A percentile compares a stretch with the other conserved stretches of the same genome.
These are phyloP conservation scores for Dendrothele bispora DNA, from an alignment of 768 basidiomycete species.

Conservation along the genomic window DNA sequence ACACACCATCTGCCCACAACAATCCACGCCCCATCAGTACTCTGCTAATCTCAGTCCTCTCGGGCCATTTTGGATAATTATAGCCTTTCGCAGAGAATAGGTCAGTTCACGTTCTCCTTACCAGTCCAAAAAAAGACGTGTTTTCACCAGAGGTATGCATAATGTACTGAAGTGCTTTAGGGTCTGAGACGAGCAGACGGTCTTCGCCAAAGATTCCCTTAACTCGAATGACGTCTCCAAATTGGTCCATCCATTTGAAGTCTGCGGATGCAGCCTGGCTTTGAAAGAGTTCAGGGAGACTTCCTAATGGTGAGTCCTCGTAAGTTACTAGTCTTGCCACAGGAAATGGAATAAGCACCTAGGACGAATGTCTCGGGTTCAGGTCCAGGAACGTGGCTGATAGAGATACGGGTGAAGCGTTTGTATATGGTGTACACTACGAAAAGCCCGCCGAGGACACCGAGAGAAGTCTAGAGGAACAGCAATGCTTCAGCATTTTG, in stretches of 20 bases:
- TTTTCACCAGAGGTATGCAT: slow-evolving; percentile 48
- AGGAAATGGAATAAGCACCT: slow-evolving; percentile 27
- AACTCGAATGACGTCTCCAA: slow-evolving; percentile 50
- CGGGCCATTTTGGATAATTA: slow-evolving; percentile 50
- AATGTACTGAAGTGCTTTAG: slow-evolving; percentile 57
- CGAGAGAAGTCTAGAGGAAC: slow-evolving; percentile 7
- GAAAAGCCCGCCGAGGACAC: slow-evolving; percentile 13
- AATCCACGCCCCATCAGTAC: slow-evolving; percentile 53
- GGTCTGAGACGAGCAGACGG: slow-evolving; percentile 4
- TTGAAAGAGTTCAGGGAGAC: slow-evolving; percentile 49
- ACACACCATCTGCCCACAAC: slow-evolving; percentile 53
- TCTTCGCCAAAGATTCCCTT: slow-evolving; percentile 28
- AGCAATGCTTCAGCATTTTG: too few relatives aligned
- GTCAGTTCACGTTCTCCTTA: too few relatives aligned
- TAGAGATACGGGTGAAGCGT: slow-evolving; percentile 36
- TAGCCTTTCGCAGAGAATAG: slow-evolving; percentile 38
- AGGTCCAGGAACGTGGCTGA: slow-evolving; percentile 49
- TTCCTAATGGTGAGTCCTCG: slow-evolving; percentile 31
- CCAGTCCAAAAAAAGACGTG: too few relatives aligned
- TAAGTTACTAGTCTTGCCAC: background rate
- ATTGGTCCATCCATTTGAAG: slow-evolving; percentile 51
- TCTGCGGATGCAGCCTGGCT: slow-evolving; percentile 49
- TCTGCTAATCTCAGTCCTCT: slow-evolving; percentile 48
- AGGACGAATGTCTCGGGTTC: slow-evolving; percentile 47
- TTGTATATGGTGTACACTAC: slow-evolving; percentile 31